These are phyloP conservation scores for Apiospora arundinis DNA, from an alignment of 2,329 filamentous ascomycete genomes.

Conservation along the genomic window DNA sequence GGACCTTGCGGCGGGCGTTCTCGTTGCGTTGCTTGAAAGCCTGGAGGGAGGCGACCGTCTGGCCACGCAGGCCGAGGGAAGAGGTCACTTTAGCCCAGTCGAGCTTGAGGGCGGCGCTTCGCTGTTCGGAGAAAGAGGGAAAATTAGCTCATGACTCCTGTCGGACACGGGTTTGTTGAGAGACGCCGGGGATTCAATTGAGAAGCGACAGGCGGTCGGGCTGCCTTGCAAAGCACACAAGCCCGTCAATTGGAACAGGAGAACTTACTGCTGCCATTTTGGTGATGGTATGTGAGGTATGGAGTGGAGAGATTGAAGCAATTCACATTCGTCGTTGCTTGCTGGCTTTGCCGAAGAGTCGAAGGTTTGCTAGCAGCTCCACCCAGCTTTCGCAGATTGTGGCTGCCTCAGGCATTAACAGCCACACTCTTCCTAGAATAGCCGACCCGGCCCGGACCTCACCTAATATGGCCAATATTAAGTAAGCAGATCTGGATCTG, in stretches of 20 bases:
- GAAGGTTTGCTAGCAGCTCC: conserved; percentile 22
- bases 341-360: conserved; percentile 51
- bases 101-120: conserved; percentile 98
- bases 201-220: conserved; percentile 9
- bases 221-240: background rate
- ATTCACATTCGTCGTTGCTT: conserved; percentile 53
- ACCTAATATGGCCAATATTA: conserved; percentile 3
- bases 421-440: conserved; percentile 5
- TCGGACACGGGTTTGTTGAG: conserved; percentile 25
- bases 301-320: conserved; percentile 55
- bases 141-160: conserved; percentile 60
- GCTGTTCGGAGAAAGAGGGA: conserved; percentile 59
- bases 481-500: conserved; percentile 3
- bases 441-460: conserved; percentile 7
- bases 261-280: conserved; percentile 74
- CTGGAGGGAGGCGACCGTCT: conserved; percentile 88
- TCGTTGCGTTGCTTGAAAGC: conserved; percentile 99
- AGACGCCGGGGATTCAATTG: conserved; percentile 33
- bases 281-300: conserved; percentile 52
- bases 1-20: conserved; percentile 93
- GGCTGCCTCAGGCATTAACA: conserved; percentile 13
- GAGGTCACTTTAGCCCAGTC: conserved; percentile 96
- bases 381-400: conserved; percentile 6
- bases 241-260: conserved; percentile 33
- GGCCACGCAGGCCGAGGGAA: conserved; percentile 94